phyloP scores from a whole-genome alignment of 495 filamentous ascomycete species.

The Hypoxylon fuscum region DNA sequence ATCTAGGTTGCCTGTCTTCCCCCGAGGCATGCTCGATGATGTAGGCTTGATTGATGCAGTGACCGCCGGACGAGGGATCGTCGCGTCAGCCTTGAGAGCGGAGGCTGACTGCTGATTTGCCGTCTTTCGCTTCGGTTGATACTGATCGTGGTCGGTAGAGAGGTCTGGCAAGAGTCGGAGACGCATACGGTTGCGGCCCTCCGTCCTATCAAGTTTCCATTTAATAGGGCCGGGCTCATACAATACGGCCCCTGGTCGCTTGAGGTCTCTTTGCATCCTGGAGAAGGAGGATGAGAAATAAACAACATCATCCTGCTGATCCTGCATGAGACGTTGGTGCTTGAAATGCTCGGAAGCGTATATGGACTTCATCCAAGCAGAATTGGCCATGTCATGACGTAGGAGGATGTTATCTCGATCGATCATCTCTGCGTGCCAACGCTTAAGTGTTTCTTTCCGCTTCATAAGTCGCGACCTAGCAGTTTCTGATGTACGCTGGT shows the following conservation, averaged over 20 bases:
- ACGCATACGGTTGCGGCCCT: constrained; percentile 95
- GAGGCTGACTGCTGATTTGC: constrained; percentile 44
- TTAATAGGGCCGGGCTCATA: constrained; percentile 70
- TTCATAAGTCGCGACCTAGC: constrained; percentile 72
- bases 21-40: constrained; percentile 17
- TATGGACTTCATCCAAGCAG: constrained; percentile 93
- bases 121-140: constrained; percentile 83
- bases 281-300: constrained; percentile 78
- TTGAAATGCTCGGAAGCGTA: constrained; percentile 91
- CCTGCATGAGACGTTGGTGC: constrained; percentile 85
- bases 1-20: constrained; percentile 27
- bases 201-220: constrained; percentile 94
- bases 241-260: constrained; percentile 80
- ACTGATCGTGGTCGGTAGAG: constrained; percentile 71
- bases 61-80: constrained; percentile 29
- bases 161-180: constrained; percentile 82
- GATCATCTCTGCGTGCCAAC: constrained; percentile 75
- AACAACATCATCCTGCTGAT: constrained; percentile 84
- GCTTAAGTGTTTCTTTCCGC: constrained; percentile 80
- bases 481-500: constrained; percentile 75
- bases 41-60: constrained; percentile 30
- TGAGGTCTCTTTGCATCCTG: constrained; percentile 76
- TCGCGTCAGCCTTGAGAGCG: constrained; percentile 55
- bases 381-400: constrained; percentile 82
- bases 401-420: constrained; percentile 74